These are phyloP conservation scores for Hymenoscyphus scutula DNA, from an alignment of 2,329 filamentous ascomycete genomes.

Conservation along the genomic window DNA sequence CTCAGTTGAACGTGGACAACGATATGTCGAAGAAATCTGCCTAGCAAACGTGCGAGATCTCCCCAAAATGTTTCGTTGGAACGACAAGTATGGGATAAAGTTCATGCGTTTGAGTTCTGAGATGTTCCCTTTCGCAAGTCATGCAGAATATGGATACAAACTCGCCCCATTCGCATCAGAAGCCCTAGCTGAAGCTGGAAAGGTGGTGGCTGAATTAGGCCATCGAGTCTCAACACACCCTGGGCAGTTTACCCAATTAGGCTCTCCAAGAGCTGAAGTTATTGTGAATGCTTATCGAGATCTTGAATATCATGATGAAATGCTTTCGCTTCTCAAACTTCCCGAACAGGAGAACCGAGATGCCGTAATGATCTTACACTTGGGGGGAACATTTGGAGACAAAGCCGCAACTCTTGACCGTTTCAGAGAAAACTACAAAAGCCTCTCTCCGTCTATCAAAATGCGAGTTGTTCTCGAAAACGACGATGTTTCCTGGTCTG, in stretches of 20 bases:
- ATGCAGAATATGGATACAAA: constrained; percentile 81
- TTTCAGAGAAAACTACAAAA: constrained; percentile 53
- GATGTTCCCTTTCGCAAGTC: constrained; percentile 96
- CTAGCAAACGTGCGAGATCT: constrained; percentile 82
- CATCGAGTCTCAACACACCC: constrained; percentile 90
- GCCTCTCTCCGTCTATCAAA: constrained; percentile 69
- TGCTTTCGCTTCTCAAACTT: constrained; percentile 74
- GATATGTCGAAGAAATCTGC: constrained; percentile 74
- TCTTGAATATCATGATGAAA: constrained; percentile 82
- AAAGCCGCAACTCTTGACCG: constrained; percentile 49
- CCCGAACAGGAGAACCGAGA: constrained; percentile 77
- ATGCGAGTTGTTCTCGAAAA: constrained; percentile 86
- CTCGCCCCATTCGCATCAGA: constrained; percentile 80
- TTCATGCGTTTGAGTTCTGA: constrained; percentile 92
- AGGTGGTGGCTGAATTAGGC: constrained; percentile 71
- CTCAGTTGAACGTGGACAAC: constrained; percentile 63
- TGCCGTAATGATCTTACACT: constrained; percentile 91
- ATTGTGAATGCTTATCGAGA: constrained; percentile 76
- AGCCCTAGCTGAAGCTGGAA: constrained; percentile 72
- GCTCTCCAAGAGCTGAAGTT: constrained; percentile 75
- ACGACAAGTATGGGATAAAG: constrained; percentile 85
- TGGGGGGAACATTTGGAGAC: constrained; percentile 88
- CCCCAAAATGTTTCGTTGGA: constrained; percentile 84
- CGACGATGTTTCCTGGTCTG: constrained; percentile 89
- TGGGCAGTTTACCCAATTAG: constrained; percentile 89